Evolutionary conservation across 1,284 basidiomycete genomes (phyloP), one percentile per base, ranked within the genome.

Genomic region (Malassezia arunalokei): DNA sequence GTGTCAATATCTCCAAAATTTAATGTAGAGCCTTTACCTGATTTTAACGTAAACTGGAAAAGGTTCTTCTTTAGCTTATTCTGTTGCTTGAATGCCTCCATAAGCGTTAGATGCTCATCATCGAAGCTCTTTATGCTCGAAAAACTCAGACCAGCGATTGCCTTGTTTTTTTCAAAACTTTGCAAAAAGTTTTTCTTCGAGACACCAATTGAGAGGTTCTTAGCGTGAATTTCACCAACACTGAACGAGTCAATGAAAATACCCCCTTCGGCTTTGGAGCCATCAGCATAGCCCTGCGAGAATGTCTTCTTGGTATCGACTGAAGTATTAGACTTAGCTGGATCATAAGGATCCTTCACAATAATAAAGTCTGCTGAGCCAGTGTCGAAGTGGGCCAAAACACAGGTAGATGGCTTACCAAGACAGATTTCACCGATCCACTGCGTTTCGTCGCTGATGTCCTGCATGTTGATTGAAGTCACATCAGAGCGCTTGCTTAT

Each of bases 241-340:
- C 54, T 54, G 35, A 81, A 76, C 2, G 68, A 76, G 58, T 83
- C 82, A 3, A 69, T 71, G 68, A 78, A 82, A 54, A 79, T 74
- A 31, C 73, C 70, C 30, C 81, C 82, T 7, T 67, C 64, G 9
- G 79, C 79, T n/a, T 74, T 75, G 8, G 78, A 79, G n/a, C 79
- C 79, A 62, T 82, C 80, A 6, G 78, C 80, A 63, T 80, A 84
- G 3, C 59, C 24, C 54, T 81, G 76, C 6, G 40, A 52, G 71
- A 82, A 82, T 0, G 58, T 60, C 50, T 68, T 64, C 38, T 59
- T 52, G 41, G 64, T 65, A 29, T 57, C 46, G 8, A 24, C 27
- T 3, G 60, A 60, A 24, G 63, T 64, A 32, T 62, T 54, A 8
- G 65, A 64, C 5, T 38, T 33, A 27, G 48, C 38, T 5, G 69